These are phyloP conservation scores for Stagonosporopsis cucurbitacearum DNA, from an alignment of 2,329 filamentous ascomycete genomes.

Conservation along the genomic window DNA sequence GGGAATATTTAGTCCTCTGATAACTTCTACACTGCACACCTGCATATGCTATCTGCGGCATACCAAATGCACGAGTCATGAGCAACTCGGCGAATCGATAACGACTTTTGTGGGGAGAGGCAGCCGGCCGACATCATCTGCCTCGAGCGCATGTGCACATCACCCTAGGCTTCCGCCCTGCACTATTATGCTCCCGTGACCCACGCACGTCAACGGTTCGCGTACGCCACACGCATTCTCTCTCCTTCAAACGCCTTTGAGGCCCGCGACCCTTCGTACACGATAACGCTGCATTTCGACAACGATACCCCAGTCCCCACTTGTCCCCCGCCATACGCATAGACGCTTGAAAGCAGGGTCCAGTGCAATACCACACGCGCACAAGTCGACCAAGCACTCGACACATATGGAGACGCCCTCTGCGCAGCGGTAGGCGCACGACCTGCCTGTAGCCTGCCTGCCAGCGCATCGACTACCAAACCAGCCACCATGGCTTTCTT, in stretches of 20 bases:
- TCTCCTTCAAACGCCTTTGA: slow-evolving; percentile 9
- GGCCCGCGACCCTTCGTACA: not conserved
- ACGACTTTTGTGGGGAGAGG: slow-evolving; percentile 8
- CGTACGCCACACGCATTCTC: slow-evolving; percentile 26
- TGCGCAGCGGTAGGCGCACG: slow-evolving; percentile 38
- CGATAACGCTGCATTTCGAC: not conserved
- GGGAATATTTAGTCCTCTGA: not conserved
- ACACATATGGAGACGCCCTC: slow-evolving; percentile 39
- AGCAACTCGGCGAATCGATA: slow-evolving; percentile 29
- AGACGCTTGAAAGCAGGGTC: slow-evolving; percentile 5
- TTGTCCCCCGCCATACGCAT: not conserved
- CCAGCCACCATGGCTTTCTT: slow-evolving; percentile 65
- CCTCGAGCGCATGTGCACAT: slow-evolving; percentile 19
- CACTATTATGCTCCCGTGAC: slow-evolving; percentile 32
- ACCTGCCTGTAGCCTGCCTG: slow-evolving; percentile 29
- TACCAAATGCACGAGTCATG: slow-evolving; percentile 18
- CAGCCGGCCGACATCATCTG: slow-evolving; percentile 25
- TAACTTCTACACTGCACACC: not conserved
- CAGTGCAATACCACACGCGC: slow-evolving; percentile 21
- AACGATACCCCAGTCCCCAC: slow-evolving; percentile 6
- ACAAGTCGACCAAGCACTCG: not conserved
- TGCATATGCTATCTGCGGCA: not conserved
- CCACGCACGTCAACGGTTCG: slow-evolving; percentile 26
- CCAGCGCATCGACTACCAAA: slow-evolving; percentile 16
- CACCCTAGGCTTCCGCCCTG: slow-evolving; percentile 26